Percentiles rank a stretch among this genome's conserved stretches.
Evolutionary conservation across 495 filamentous ascomycete genomes (phyloP).

Genomic region (Penicillium antarcticum): DNA sequence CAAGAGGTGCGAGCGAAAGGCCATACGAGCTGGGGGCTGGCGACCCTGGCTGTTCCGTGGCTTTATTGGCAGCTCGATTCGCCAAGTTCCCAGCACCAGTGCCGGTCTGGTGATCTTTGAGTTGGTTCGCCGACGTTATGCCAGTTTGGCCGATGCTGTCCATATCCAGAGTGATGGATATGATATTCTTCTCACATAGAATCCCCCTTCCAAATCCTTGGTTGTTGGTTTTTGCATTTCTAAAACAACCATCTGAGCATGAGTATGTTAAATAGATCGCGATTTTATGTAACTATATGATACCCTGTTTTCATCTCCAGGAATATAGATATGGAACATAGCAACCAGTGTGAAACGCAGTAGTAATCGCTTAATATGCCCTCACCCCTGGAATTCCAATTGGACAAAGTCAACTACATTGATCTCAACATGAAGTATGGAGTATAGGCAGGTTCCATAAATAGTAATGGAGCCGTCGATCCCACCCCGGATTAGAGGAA

Average conservation of each 20-base stretch:
- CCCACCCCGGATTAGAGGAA: too few species aligned
- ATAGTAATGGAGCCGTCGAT: too few species aligned
- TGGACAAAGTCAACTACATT: background rate
- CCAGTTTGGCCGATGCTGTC: slow-evolving; percentile 61
- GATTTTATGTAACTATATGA: background rate
- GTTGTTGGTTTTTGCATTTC: too few species aligned
- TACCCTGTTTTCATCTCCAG: background rate
- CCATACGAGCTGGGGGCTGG: slow-evolving; percentile 60
- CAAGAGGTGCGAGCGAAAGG: slow-evolving; percentile 62
- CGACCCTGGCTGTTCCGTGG: slow-evolving; percentile 71
- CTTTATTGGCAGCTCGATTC: slow-evolving; percentile 70
- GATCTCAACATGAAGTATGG: too few species aligned
- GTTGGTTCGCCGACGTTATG: slow-evolving; percentile 76
- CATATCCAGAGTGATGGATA: slow-evolving; percentile 66
- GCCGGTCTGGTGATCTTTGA: slow-evolving; percentile 90
- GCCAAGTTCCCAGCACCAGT: slow-evolving; percentile 84
- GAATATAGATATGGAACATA: too few species aligned
- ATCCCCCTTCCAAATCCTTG: too few species aligned
- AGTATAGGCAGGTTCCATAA: too few species aligned
- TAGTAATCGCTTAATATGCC: too few species aligned
- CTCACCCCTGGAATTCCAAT: background rate
- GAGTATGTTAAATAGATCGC: background rate
- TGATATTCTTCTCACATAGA: slow-evolving; percentile 61
- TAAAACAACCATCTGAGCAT: background rate
- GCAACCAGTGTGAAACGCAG: too few species aligned